Evolutionary conservation across 2,329 filamentous ascomycete species (phyloP).

Genomic region (Penicillium hesseltinei): DNA sequence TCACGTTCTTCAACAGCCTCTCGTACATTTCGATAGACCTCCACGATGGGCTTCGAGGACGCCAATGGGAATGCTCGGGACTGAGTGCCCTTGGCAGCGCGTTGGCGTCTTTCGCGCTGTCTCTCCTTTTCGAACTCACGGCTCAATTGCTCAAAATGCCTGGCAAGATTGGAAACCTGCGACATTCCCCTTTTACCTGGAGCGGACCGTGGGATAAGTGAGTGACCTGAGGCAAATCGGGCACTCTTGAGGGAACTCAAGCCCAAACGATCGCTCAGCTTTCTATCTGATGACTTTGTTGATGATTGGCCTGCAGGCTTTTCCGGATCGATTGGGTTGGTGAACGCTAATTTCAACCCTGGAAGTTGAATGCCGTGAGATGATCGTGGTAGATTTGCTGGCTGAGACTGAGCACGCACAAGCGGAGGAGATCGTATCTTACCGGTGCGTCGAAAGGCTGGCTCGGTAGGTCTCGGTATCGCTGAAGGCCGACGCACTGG

Average conservation of each 20-base stretch:
- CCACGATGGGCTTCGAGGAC: conserved; percentile 91
- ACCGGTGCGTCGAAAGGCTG: conserved; percentile 35
- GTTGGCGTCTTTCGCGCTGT: conserved; percentile 75
- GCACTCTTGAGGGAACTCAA: conserved; percentile 62
- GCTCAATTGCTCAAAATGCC: conserved; percentile 94
- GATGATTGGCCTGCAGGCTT: conserved; percentile 24
- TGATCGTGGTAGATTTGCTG: conserved; percentile 37
- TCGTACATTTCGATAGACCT: conserved; percentile 90
- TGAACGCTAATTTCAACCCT: conserved; percentile 23
- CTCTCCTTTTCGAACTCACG: conserved; percentile 96
- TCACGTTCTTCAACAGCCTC: conserved; percentile 84
- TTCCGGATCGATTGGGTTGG: conserved; percentile 22
- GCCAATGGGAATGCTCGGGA: conserved; percentile 84
- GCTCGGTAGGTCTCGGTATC: conserved; percentile 42
- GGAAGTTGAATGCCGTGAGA: conserved; percentile 20
- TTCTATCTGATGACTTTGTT: conserved; percentile 61
- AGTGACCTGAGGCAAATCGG: conserved; percentile 53
- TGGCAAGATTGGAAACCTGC: conserved; percentile 85
- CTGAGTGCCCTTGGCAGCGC: conserved; percentile 71
- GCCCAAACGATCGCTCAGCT: conserved; percentile 70
- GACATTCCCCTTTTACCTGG: conserved; percentile 67
- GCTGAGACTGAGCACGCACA: conserved; percentile 53
- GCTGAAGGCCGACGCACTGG: conserved; percentile 34
- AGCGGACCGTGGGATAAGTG: conserved; percentile 84
- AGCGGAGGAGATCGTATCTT: conserved; percentile 48